These are phyloP conservation scores for Aurinia saxatilis DNA, from an alignment of 345 rosid genomes.

Conservation along the genomic window DNA sequence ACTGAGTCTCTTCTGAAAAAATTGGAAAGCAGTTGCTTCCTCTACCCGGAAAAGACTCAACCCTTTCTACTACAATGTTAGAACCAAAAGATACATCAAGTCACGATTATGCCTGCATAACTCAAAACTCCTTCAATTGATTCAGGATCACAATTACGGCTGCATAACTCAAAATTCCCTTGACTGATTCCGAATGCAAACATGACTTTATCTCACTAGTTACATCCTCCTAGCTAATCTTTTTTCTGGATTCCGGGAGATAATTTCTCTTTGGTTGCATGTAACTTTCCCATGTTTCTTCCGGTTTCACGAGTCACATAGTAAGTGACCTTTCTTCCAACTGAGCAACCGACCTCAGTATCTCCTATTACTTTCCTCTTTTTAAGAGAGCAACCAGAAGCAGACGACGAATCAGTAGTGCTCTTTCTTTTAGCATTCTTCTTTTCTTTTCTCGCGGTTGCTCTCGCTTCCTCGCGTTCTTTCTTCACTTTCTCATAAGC, in stretches of 20 bases:
- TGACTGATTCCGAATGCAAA: constrained; percentile 2
- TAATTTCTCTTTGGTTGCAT: constrained; percentile 27
- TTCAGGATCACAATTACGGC: constrained; percentile 3
- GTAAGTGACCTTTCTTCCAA: constrained; percentile 27
- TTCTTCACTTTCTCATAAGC: constrained; percentile 50
- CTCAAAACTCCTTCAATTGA: not conserved
- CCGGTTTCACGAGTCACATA: constrained; percentile 19
- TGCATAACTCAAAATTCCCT: constrained; percentile 2
- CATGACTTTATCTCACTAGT: not conserved
- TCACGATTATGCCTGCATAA: constrained; percentile 7
- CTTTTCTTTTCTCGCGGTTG: constrained; percentile 35
- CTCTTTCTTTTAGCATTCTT: constrained; percentile 37
- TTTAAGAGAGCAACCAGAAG: constrained; percentile 34
- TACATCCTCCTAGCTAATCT: constrained; percentile 26
- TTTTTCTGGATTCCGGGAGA: constrained; percentile 31
- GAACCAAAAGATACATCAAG: constrained; percentile 6
- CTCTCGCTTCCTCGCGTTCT: constrained; percentile 59
- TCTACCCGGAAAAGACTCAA: not conserved
- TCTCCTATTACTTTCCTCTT: constrained; percentile 47
- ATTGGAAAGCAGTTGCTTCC: not conserved
- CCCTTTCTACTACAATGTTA: constrained; percentile 17
- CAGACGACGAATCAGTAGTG: constrained; percentile 6
- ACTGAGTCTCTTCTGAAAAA: not conserved
- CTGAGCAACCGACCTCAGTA: constrained; percentile 7
- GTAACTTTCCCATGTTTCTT: constrained; percentile 9